Evolutionary conservation across 2,329 filamentous ascomycete genomes (phyloP), one percentile per base, ranked within the genome.

Genomic region (Aspergillus piperis): DNA sequence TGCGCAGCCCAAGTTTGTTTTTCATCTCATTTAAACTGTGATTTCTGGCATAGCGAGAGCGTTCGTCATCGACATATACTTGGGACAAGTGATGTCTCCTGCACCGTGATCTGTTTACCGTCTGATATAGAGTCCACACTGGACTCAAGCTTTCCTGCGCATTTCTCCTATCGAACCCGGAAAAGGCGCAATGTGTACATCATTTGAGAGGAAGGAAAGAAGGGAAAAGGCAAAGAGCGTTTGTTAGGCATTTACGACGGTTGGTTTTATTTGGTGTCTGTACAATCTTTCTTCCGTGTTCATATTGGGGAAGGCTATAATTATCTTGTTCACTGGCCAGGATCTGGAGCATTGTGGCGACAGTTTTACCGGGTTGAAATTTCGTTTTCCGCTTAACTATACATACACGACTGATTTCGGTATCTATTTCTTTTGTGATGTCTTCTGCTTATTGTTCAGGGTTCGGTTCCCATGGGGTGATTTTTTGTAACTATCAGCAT

Each of bases 11-110:
- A 15, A 36, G 2, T 36, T 36, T 36, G 32, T 36, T 62, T 63
- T 61, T 62, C 32, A 36, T 11, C 36, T 54, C 58, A 38, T 52
- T 61, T 54, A 56, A 55, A 52, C 61, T 63, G 60, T 58, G 53
- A 58, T 64, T 69, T 59, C 64, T 63, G 52, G 58, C 66, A 71
- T 71, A 73, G 72, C 71, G 65, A 66, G 65, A 64, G 64, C 70
- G 66, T 68, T 66, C 59, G 68, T 58, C 67, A 66, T 38, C 27
- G n/a, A n/a, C 39, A 36, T 55, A 47, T 19, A 55, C 39, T 55
- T 47, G 41, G 38, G 25, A 32, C 53, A 47, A 19, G 23, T 19
- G 38, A 55, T 30, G 25, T 54, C 23, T 44, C 17, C 36, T 51
- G 47, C 19, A 57, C 25, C 30, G 36, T 60, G 52, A 25, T 60